Evolutionary conservation across 441 rosid genomes (phyloP).

Genomic region (Erysimum cheiri): DNA sequence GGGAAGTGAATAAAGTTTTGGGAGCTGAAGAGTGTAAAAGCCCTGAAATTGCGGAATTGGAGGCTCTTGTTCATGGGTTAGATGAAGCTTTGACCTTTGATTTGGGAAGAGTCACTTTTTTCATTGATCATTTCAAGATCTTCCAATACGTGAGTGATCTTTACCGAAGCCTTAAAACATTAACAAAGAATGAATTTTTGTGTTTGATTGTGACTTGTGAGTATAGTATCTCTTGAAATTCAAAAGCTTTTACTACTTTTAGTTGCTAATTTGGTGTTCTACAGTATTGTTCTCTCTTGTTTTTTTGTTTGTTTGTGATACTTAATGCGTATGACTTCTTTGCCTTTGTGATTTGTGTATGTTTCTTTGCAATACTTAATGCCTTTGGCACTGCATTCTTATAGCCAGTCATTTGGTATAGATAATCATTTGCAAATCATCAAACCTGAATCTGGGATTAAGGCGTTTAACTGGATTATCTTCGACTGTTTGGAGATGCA

Average conservation of each 20-base stretch:
- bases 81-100: constrained; percentile 62
- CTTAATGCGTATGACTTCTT: background rate
- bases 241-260: background rate
- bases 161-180: background rate
- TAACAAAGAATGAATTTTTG: background rate
- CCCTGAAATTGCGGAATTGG: constrained; percentile 51
- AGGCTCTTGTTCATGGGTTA: constrained; percentile 75
- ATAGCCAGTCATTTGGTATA: no score
- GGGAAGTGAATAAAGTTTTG: constrained; percentile 55
- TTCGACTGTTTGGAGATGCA: background rate
- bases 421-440: background rate
- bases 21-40: constrained; percentile 46
- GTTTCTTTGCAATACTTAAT: background rate
- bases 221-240: background rate
- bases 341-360: background rate
- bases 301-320: background rate
- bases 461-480: background rate
- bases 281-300: background rate
- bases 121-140: constrained; percentile 54
- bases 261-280: constrained; percentile 15
- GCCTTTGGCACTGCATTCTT: background rate
- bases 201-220: constrained; percentile 17
- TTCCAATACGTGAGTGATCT: constrained; percentile 56
- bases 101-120: constrained; percentile 55
- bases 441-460: constrained; percentile 9